These are phyloP conservation scores for Plantago lanceolata DNA, from an alignment of 305 asterid genomes.

Conservation along the genomic window DNA sequence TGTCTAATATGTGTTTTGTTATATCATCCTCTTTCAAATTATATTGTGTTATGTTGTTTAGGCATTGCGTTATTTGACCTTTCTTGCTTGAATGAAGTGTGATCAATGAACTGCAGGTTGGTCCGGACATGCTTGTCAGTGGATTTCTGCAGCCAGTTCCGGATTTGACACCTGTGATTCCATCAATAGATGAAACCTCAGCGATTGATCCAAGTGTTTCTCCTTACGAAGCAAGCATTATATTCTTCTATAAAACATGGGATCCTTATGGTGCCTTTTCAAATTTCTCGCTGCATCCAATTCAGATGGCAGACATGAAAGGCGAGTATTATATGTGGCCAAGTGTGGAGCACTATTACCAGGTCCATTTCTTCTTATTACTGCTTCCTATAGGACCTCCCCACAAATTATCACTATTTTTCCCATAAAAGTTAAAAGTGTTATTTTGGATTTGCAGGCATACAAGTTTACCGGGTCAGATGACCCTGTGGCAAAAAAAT, in stretches of 20 bases:
- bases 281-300: conserved; percentile 84
- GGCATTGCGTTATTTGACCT: neutral
- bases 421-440: no score
- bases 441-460: conserved; percentile 44
- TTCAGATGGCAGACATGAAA: conserved; percentile 63
- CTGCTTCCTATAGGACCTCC: conserved; percentile 14
- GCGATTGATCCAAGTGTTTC: conserved; percentile 81
- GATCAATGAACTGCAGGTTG: conserved; percentile 46
- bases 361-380: conserved; percentile 41
- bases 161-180: conserved; percentile 77
- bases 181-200: conserved; percentile 74
- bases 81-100: neutral
- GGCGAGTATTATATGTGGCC: conserved; percentile 62
- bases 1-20: neutral
- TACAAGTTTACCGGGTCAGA: conserved; percentile 65
- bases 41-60: neutral
- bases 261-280: conserved; percentile 94
- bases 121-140: conserved; percentile 91
- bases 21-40: neutral
- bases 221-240: conserved; percentile 83
- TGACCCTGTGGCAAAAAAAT: conserved; percentile 51
- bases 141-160: conserved; percentile 98
- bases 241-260: conserved; percentile 92
- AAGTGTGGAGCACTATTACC: conserved; percentile 96
- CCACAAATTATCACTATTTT: neutral